These are phyloP conservation scores for Penicillium sp. DNA, from an alignment of 2,329 filamentous ascomycete species.

Conservation along the genomic window DNA sequence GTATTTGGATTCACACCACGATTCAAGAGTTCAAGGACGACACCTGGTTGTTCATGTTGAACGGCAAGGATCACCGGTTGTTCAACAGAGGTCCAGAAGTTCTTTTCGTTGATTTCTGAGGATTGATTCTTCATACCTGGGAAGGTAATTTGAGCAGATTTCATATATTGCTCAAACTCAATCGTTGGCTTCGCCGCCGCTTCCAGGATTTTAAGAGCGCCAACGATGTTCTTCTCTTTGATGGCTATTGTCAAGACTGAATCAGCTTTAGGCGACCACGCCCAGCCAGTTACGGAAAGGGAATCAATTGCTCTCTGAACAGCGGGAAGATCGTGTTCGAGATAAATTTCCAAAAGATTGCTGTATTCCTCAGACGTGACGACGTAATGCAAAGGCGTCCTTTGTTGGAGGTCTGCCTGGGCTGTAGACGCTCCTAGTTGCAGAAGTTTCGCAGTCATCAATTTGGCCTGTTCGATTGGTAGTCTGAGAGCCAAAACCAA, in stretches of 20 bases:
- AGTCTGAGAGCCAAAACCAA: conserved; percentile 65
- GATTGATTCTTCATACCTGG: conserved; percentile 26
- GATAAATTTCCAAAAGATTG: conserved; percentile 41
- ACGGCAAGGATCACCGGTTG: conserved; percentile 67
- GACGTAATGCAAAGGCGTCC: conserved; percentile 64
- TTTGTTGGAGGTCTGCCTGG: conserved; percentile 64
- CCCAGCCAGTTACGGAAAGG: conserved; percentile 43
- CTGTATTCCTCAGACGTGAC: conserved; percentile 47
- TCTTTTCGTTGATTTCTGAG: conserved; percentile 47
- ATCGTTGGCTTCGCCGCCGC: conserved; percentile 59
- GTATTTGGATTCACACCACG: conserved; percentile 64
- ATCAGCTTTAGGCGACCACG: conserved; percentile 25
- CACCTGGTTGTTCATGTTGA: conserved; percentile 46
- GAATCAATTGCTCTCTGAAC: conserved; percentile 65
- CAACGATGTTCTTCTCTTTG: conserved; percentile 45
- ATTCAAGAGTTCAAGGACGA: conserved; percentile 58
- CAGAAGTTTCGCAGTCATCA: conserved; percentile 63
- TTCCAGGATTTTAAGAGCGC: conserved; percentile 57
- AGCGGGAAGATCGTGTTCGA: conserved; percentile 56
- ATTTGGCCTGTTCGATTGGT: conserved; percentile 58
- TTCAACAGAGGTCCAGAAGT: conserved; percentile 47
- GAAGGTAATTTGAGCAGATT: conserved; percentile 17
- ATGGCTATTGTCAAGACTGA: conserved; percentile 61
- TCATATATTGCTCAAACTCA: conserved; percentile 50
- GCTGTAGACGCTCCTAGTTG: conserved; percentile 67